A percentile compares a stretch with the other conserved stretches of the same genome.
Conservation (phyloP, 1,284 basidiomycete species). For the Ganoderma multipileum region DNA sequence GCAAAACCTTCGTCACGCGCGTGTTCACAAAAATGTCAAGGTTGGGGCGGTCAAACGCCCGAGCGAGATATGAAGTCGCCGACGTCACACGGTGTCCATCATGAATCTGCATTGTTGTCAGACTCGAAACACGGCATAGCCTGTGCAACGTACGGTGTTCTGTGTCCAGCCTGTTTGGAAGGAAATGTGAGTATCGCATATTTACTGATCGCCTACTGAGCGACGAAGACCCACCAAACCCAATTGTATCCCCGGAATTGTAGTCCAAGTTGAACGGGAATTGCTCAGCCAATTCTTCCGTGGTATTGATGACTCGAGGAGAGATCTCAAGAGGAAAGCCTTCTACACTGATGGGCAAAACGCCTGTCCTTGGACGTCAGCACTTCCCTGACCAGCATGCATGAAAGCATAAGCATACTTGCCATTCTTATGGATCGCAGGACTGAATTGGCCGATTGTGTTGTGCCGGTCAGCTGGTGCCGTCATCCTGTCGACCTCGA, state of each 20-base stretch:
- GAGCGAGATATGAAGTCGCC: conserved; percentile 38
- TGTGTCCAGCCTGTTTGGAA: conserved; percentile 39
- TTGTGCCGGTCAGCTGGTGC: conserved; percentile 23
- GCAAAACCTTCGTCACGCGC: conserved; percentile 45
- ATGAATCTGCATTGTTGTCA: conserved; percentile 3
- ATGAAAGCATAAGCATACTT: conserved; percentile 10
- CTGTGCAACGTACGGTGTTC: conserved; percentile 2
- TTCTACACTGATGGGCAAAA: conserved; percentile 41
- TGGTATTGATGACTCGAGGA: conserved; percentile 39
- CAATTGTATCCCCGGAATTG: conserved; percentile 43
- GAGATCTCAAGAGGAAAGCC: conserved; percentile 28
- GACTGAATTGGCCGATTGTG: conserved; percentile 22
- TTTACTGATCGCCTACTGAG: background rate
- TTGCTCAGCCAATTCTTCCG: conserved; percentile 36
- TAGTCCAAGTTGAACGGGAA: conserved; percentile 48
- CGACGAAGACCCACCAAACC: conserved; percentile 38
- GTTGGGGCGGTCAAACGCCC: conserved; percentile 43
- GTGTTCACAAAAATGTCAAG: conserved; percentile 48
- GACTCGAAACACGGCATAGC: background rate
- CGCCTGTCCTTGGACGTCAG: conserved; percentile 31
- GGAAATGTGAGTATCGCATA: background rate
- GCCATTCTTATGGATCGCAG: conserved; percentile 19
- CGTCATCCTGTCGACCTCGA: conserved; percentile 26
- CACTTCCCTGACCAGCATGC: conserved; percentile 30
- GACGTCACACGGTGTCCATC: conserved; percentile 40